These are phyloP conservation scores for Heracleum sosnowskyi DNA, from an alignment of 129 eudicot species.

Conservation along the genomic window DNA sequence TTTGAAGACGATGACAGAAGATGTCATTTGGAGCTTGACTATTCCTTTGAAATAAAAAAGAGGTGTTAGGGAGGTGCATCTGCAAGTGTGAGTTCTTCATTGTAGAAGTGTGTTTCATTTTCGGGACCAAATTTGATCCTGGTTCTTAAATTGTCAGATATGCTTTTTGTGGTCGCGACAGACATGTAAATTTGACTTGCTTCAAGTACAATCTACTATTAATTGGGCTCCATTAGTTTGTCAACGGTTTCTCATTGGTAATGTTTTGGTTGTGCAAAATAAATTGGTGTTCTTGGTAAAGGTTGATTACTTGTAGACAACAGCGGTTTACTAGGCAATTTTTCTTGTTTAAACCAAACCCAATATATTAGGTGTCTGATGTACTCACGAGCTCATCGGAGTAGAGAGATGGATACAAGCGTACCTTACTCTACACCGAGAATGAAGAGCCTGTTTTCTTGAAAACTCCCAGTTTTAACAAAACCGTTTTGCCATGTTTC, in stretches of 20 bases:
- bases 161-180: neutral
- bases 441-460: neutral
- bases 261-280: neutral
- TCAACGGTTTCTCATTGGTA: neutral
- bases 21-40: constrained; percentile 73
- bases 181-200: neutral
- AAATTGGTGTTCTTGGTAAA: neutral
- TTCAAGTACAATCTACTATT: neutral
- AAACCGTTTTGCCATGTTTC: neutral
- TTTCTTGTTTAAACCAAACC: neutral
- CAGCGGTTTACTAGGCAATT: too few relatives aligned
- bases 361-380: neutral
- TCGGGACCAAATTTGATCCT: neutral
- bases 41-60: constrained; percentile 71
- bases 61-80: constrained; percentile 19
- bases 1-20: constrained; percentile 80
- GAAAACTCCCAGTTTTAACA: neutral
- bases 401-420: neutral
- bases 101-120: neutral
- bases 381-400: neutral
- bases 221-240: neutral
- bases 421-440: neutral
- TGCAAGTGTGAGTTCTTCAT: neutral
- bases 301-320: neutral
- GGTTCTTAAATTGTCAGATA: neutral